Evolutionary conservation across 345 rosid species (phyloP).

Genomic region (Citropsis articulata): DNA sequence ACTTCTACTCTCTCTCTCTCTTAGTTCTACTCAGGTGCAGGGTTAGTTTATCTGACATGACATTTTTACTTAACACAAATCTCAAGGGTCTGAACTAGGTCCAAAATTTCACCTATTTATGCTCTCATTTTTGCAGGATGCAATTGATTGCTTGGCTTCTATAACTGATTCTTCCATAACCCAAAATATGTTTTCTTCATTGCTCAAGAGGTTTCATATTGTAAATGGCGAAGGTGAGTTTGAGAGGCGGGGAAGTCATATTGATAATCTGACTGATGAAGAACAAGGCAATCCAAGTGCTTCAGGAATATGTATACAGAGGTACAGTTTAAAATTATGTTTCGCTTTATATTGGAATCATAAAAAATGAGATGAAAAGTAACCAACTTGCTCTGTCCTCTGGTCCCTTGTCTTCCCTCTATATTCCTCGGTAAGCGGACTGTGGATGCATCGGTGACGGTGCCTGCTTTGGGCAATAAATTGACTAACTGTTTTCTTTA

Average conservation of each 20-base stretch:
- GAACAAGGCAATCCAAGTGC: conserved; percentile 28
- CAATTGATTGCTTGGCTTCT: conserved; percentile 81
- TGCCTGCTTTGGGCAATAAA: background rate
- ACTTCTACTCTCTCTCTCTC: background rate
- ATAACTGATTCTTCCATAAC: conserved; percentile 63
- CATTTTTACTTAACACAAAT: background rate
- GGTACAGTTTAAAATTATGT: conserved; percentile 34
- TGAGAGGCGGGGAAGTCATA: conserved; percentile 26
- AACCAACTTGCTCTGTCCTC: background rate
- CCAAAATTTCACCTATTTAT: background rate
- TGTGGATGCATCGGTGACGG: too few relatives aligned
- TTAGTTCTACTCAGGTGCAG: background rate
- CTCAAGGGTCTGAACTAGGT: background rate
- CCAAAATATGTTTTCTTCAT: conserved; percentile 52
- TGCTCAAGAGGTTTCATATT: conserved; percentile 56
- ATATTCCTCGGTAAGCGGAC: too few relatives aligned
- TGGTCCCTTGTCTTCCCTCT: background rate
- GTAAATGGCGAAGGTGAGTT: conserved; percentile 44
- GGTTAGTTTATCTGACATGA: background rate
- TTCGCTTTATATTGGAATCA: background rate
- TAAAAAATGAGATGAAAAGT: background rate
- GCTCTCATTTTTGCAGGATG: conserved; percentile 54
- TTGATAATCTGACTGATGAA: conserved; percentile 30
- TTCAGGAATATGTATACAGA: conserved; percentile 38
- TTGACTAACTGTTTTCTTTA: background rate